Base-by-base conservation (phyloP, 495 filamentous ascomycete species). In the Penicillium simplicissimum region DNA sequence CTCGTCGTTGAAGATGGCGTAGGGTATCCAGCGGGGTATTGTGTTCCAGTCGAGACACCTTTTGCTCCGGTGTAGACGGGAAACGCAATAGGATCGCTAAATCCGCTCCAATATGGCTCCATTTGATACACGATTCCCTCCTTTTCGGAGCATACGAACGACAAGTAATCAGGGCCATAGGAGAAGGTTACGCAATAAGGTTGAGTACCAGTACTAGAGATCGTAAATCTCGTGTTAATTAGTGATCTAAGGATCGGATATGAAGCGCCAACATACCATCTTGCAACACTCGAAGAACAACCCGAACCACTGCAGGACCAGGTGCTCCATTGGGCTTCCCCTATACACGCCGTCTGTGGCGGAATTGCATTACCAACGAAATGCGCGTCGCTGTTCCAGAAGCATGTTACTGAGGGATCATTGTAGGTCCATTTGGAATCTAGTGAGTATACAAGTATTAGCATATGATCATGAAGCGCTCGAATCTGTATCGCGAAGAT, bases 221-320 rank as follows among this genome's bases (percentile, higher is more conserved):
- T 45, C 17, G 42, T 23, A 45, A 19, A 45, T 11, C 9, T 23
- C 42, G 9, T 23, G 19, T 45, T 23, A 45, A 45, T 11, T 8
- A 21, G 42, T 21, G 42, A 21, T 45, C 9, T 5, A 3, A 23
- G 42, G 17, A 23, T 23, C 42, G 3, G 42, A 23, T 23, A 11
- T 23, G 19, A 45, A 21, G 9, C 9, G 42, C 42, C 19, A 23
- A 45, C 42, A 11, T 45, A 45, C 42, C 42, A 45, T 19, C 42
- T 21, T 45, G 42, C 42, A 5, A 45, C 19, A 45, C 42, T 45
- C 17, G 42, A 45, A 23, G 42, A 45, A 13, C 42, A 45, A 45
- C 42, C 42, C 9, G 42, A 45, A 19, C 42, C 42, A 45, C 42
- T 45, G 42, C 42, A 45, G 42, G 42, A 45, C 42, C 42, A 45